A percentile compares a stretch with the other conserved stretches of the same genome.
phyloP scores from a whole-genome alignment of 306 rosid species.

The Senna tora region DNA sequence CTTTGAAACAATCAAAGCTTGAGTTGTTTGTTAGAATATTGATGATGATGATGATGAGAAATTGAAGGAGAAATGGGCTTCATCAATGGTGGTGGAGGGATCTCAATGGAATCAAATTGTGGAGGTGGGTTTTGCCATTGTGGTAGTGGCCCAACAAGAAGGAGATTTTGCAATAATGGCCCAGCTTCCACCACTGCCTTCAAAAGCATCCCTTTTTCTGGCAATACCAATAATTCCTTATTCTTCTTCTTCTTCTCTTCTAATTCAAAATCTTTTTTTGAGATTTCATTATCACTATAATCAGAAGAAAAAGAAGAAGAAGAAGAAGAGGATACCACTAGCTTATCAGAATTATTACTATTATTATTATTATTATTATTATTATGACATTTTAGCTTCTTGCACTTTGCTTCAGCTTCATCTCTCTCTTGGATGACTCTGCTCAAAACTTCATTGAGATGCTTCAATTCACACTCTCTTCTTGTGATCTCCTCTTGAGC shows the following conservation, averaged over 20 bases:
- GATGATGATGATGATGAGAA: not conserved
- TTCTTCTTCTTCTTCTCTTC: not conserved
- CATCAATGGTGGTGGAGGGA: slow-evolving; percentile 67
- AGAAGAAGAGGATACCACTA: slow-evolving; percentile 35
- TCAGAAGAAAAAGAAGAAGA: no score
- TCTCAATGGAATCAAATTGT: slow-evolving; percentile 49
- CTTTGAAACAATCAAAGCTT: slow-evolving; percentile 23
- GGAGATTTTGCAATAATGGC: slow-evolving; percentile 62
- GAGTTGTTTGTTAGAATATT: slow-evolving; percentile 19
- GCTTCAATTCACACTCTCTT: slow-evolving; percentile 52
- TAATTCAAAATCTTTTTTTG: no score
- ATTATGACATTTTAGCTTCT: no score
- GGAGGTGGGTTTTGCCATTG: slow-evolving; percentile 80
- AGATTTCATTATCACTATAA: no score
- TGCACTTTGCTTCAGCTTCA: slow-evolving; percentile 51
- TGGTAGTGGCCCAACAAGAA: slow-evolving; percentile 65
- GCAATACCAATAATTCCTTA: slow-evolving; percentile 48
- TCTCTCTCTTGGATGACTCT: slow-evolving; percentile 57
- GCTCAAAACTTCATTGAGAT: slow-evolving; percentile 44
- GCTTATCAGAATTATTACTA: slow-evolving; percentile 38
- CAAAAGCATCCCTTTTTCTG: slow-evolving; percentile 68
- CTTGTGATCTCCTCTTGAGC: slow-evolving; percentile 54
- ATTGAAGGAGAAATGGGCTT: slow-evolving; percentile 53
- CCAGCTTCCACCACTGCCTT: slow-evolving; percentile 72
- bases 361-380: no score